These are phyloP conservation scores for Cutaneotrichosporon sp. DNA, from an alignment of 1,284 basidiomycete genomes.

Conservation along the genomic window DNA sequence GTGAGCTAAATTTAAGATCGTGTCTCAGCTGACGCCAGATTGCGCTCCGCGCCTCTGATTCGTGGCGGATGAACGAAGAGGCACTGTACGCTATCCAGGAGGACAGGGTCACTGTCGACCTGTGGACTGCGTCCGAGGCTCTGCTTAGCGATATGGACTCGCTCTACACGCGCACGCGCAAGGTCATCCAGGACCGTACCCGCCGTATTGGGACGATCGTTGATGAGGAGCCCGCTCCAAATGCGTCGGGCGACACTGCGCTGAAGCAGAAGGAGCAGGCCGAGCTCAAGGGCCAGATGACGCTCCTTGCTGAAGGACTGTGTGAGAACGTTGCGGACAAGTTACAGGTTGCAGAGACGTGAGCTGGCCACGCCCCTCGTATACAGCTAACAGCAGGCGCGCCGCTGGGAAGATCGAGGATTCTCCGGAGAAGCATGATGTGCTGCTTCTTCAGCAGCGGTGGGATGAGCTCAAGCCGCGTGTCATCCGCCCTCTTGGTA, in stretches of 20 bases:
- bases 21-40: conserved; percentile 51
- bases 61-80: conserved; percentile 66
- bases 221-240: conserved; percentile 37
- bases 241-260: conserved; percentile 12
- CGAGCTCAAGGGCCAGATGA: conserved; percentile 58
- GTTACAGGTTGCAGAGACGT: conserved; percentile 52
- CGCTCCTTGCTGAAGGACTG: conserved; percentile 63
- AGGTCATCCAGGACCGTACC: conserved; percentile 51
- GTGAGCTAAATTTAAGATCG: conserved; percentile 52
- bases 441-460: conserved; percentile 27
- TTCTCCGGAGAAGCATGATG: conserved; percentile 32
- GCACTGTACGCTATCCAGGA: conserved; percentile 68
- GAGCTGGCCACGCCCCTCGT: too few relatives aligned
- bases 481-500: conserved; percentile 44
- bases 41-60: conserved; percentile 64
- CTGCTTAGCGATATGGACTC: conserved; percentile 66
- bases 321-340: conserved; percentile 71
- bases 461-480: conserved; percentile 40
- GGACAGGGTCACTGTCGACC: conserved; percentile 57
- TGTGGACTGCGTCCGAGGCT: conserved; percentile 73
- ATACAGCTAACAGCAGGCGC: conserved; percentile 33
- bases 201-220: conserved; percentile 51
- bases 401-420: neutral
- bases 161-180: conserved; percentile 65
- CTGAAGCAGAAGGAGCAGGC: conserved; percentile 31